Evolutionary conservation across 768 basidiomycete species (phyloP).

Genomic region (Mycena indigotica): DNA sequence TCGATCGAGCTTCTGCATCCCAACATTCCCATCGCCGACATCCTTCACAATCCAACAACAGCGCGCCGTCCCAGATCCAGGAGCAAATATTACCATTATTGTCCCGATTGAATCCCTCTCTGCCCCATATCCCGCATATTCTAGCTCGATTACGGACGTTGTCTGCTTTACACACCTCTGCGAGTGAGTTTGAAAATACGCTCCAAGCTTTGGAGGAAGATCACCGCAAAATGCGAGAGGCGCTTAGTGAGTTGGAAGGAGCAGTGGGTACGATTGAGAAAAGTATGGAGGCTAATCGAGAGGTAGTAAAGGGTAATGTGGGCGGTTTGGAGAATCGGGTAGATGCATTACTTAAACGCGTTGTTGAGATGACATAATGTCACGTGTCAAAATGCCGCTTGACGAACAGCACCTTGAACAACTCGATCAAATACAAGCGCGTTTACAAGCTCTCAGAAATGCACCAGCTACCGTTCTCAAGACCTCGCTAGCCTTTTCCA

Average conservation of each 20-base stretch:
- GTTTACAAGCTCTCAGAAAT: conserved; percentile 17
- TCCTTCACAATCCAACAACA: conserved; percentile 41
- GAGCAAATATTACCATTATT: conserved; percentile 73
- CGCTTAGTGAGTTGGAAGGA: conserved; percentile 64
- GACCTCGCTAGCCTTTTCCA: conserved; percentile 22
- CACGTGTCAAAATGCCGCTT: too few relatives aligned
- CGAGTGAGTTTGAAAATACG: conserved; percentile 72
- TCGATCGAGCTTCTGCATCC: conserved; percentile 74
- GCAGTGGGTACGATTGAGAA: conserved; percentile 74
- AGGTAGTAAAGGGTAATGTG: conserved; percentile 74
- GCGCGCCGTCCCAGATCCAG: conserved; percentile 37
- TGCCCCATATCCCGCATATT: conserved; percentile 88
- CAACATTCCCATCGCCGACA: conserved; percentile 50
- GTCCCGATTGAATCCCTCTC: conserved; percentile 66
- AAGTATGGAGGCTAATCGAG: conserved; percentile 75
- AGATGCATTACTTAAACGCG: conserved; percentile 39
- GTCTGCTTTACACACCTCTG: conserved; percentile 77
- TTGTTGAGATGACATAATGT: conserved; percentile 40
- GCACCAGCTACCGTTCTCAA: conserved; percentile 16
- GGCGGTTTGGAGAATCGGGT: conserved; percentile 62
- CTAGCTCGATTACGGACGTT: conserved; percentile 86
- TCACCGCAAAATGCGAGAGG: conserved; percentile 63
- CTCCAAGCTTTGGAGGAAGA: conserved; percentile 71
- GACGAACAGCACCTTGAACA: conserved; percentile 3
- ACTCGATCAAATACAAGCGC: conserved; percentile 14